Evolutionary conservation across 2,329 filamentous ascomycete species (phyloP).

Genomic region (Trichophyton simii): DNA sequence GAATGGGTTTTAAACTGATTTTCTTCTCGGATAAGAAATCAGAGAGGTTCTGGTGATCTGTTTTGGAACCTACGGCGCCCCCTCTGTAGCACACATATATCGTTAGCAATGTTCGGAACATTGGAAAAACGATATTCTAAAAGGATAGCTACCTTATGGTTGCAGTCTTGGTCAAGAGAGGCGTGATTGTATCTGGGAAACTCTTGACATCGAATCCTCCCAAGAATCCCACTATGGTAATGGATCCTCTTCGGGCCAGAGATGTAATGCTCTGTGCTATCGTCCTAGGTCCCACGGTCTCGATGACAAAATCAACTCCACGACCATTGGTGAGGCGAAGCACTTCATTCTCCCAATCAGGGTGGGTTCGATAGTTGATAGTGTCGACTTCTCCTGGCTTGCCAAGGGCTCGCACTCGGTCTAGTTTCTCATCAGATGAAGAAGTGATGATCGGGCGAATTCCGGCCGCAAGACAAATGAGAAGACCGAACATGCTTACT

Average conservation of each 20-base stretch:
- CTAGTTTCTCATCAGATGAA: constrained; percentile 39
- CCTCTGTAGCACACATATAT: background rate
- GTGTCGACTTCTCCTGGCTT: background rate
- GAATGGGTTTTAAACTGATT: constrained; percentile 27
- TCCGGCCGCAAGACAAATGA: constrained; percentile 25
- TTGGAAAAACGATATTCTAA: constrained; percentile 8
- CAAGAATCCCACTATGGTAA: background rate
- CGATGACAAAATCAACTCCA: constrained; percentile 41
- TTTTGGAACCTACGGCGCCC: background rate
- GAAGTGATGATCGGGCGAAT: constrained; percentile 36
- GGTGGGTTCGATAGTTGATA: constrained; percentile 34
- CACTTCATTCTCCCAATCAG: constrained; percentile 36
- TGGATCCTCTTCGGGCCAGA: background rate
- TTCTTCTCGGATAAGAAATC: constrained; percentile 23
- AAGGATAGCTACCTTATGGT: constrained; percentile 49
- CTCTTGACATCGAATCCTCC: background rate
- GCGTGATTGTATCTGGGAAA: background rate
- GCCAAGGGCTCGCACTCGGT: constrained; percentile 30
- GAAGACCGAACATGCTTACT: constrained; percentile 21
- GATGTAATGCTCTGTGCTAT: constrained; percentile 37
- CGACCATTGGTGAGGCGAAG: constrained; percentile 32
- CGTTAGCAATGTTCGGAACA: background rate
- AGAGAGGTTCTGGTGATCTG: constrained; percentile 23
- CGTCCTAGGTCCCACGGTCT: constrained; percentile 32
- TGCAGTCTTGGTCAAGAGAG: constrained; percentile 38